These are phyloP conservation scores for Ceratobasidium papillatum DNA, from an alignment of 1,284 basidiomycete genomes.

Conservation along the genomic window DNA sequence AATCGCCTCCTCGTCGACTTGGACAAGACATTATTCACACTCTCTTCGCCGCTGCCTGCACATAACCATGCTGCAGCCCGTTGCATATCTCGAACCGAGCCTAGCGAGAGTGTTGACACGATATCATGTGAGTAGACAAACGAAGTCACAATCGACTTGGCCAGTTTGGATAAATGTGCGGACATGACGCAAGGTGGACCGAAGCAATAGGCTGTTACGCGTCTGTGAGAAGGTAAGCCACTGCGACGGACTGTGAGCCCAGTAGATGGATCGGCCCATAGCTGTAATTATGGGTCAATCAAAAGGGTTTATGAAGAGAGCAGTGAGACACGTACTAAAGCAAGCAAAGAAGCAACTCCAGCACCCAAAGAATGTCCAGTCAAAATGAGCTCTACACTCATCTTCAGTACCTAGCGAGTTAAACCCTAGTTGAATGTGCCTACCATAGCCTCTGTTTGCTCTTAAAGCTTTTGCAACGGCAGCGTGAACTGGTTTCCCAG, in stretches of 20 bases:
- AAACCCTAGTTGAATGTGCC: slow-evolving; percentile 42
- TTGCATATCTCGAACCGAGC: slow-evolving; percentile 77
- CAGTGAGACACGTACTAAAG: slow-evolving; percentile 60
- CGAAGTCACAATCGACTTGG: slow-evolving; percentile 71
- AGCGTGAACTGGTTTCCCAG: slow-evolving; percentile 78
- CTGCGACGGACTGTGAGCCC: slow-evolving; percentile 71
- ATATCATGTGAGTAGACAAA: slow-evolving; percentile 85
- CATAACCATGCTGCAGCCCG: slow-evolving; percentile 81
- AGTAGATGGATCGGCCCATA: slow-evolving; percentile 83
- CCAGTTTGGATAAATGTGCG: slow-evolving; percentile 62
- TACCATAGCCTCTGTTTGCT: slow-evolving; percentile 75
- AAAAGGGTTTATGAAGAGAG: neutral
- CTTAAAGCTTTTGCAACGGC: slow-evolving; percentile 75
- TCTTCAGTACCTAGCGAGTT: slow-evolving; percentile 7
- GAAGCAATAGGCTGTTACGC: slow-evolving; percentile 80
- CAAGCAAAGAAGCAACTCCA: slow-evolving; percentile 80
- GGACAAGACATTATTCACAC: slow-evolving; percentile 39
- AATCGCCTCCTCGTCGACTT: slow-evolving; percentile 35
- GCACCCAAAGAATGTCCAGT: slow-evolving; percentile 91
- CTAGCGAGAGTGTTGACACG: slow-evolving; percentile 79
- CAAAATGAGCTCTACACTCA: slow-evolving; percentile 67
- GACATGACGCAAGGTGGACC: slow-evolving; percentile 77
- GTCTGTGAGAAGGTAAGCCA: slow-evolving; percentile 69
- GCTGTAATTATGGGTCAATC: slow-evolving; percentile 55
- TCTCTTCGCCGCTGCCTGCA: slow-evolving; percentile 62